Evolutionary conservation across 768 basidiomycete genomes (phyloP).

Genomic region (Russula abietina): DNA sequence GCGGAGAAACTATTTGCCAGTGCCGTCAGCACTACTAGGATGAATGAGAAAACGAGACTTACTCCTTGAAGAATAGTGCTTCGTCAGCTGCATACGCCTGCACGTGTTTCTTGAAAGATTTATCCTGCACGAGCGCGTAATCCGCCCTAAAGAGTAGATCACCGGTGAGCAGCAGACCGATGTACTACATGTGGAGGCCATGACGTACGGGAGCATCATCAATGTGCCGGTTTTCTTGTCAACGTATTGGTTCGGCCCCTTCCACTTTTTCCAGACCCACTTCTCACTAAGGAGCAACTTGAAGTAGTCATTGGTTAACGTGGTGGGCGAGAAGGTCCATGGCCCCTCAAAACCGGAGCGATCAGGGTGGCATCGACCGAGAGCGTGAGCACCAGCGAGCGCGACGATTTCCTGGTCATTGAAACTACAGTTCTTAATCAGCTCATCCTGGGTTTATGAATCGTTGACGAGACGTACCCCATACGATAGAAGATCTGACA

Average conservation of each 20-base stretch:
- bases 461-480: conserved; percentile 42
- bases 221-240: conserved; percentile 84
- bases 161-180: neutral
- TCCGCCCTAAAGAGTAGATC: conserved; percentile 52
- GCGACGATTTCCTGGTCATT: conserved; percentile 98
- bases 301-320: conserved; percentile 82
- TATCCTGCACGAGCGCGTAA: conserved; percentile 84
- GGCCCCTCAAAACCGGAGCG: conserved; percentile 80
- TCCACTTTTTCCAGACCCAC: conserved; percentile 97
- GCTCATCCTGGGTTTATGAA: neutral
- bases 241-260: conserved; percentile 86
- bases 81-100: conserved; percentile 83
- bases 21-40: conserved; percentile 12
- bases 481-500: conserved; percentile 81
- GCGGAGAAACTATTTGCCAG: conserved; percentile 62
- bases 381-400: conserved; percentile 88
- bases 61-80: conserved; percentile 93
- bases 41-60: conserved; percentile 30
- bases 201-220: conserved; percentile 91
- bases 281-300: conserved; percentile 83
- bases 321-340: conserved; percentile 93
- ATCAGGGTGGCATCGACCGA: conserved; percentile 89
- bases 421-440: conserved; percentile 43
- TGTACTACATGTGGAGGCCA: neutral
- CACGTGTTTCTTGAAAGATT: conserved; percentile 84